These are phyloP conservation scores for Geotrichum ghanense DNA, from an alignment of 805 yeast species.

Conservation along the genomic window DNA sequence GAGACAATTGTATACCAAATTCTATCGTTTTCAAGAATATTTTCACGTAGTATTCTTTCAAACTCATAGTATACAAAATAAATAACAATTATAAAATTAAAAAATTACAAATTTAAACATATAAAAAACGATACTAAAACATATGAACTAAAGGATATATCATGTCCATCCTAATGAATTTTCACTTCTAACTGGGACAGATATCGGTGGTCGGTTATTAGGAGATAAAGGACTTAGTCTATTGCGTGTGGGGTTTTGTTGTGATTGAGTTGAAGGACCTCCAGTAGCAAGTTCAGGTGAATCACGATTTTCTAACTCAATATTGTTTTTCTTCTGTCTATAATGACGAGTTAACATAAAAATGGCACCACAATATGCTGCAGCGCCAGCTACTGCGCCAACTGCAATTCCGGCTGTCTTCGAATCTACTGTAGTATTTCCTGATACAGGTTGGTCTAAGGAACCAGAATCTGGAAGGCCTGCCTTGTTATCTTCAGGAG, in stretches of 20 bases:
- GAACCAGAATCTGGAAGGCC: constrained; percentile 26
- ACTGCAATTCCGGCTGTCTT: constrained; percentile 67
- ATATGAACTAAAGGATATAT: constrained; percentile 2
- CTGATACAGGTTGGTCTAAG: constrained; percentile 20
- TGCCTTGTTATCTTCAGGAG: constrained; percentile 8
- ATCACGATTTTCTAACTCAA: constrained; percentile 11
- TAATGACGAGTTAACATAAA: constrained; percentile 41
- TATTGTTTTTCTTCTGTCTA: constrained; percentile 19
- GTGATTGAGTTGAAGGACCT: constrained; percentile 1
- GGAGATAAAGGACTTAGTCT: too few relatives aligned
- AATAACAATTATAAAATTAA: neutral
- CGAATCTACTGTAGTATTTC: constrained; percentile 25
- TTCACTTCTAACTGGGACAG: constrained; percentile 30
- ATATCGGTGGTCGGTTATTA: constrained; percentile 21
- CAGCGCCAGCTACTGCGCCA: constrained; percentile 74
- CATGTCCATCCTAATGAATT: constrained; percentile 32
- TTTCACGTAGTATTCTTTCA: too few relatives aligned
- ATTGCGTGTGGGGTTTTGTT: neutral
- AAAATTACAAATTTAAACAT: constrained; percentile 1
- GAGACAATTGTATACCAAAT: too few relatives aligned
- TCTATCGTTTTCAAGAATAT: too few relatives aligned
- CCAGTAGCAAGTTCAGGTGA: constrained; percentile 3
- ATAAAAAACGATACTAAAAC: neutral
- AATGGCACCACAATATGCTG: constrained; percentile 50
- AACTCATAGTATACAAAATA: too few relatives aligned